Conservation (phyloP, 306 rosid species). For the Sicyos edulis region DNA sequence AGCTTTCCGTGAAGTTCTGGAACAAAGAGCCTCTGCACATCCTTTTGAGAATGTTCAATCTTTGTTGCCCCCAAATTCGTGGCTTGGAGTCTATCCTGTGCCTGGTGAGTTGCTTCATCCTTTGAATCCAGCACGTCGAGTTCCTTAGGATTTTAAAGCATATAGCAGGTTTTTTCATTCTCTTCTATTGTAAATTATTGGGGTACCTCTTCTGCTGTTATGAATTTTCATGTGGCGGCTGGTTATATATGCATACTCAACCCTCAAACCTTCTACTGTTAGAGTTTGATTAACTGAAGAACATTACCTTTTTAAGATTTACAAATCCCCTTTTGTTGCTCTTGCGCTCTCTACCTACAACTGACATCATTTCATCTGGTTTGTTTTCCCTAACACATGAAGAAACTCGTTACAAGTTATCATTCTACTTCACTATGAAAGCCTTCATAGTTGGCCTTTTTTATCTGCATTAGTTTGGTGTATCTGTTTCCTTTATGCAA, state of each 20-base stretch:
- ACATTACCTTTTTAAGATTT: not conserved
- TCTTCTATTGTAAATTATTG: not conserved
- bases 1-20: conserved; percentile 95
- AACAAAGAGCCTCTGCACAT: conserved; percentile 83
- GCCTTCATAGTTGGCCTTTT: too few species aligned
- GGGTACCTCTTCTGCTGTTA: not conserved
- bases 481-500: too few species aligned
- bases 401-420: too few species aligned
- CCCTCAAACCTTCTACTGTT: not conserved
- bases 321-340: too few species aligned
- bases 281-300: not conserved
- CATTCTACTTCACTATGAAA: too few species aligned
- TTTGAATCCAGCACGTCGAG: not conserved
- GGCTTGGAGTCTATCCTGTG: conserved; percentile 78
- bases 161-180: not conserved
- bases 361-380: too few species aligned
- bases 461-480: too few species aligned
- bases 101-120: conserved; percentile 65
- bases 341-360: too few species aligned
- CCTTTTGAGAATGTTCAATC: conserved; percentile 98
- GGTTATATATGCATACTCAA: too few species aligned
- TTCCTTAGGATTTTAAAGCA: conserved; percentile 5
- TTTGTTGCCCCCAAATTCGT: conserved; percentile 83
- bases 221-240: not conserved
- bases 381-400: too few species aligned